A percentile compares a stretch with the other conserved stretches of the same genome.
phyloP scores from a whole-genome alignment of 306 rosid genomes.

The Vicia sativa region DNA sequence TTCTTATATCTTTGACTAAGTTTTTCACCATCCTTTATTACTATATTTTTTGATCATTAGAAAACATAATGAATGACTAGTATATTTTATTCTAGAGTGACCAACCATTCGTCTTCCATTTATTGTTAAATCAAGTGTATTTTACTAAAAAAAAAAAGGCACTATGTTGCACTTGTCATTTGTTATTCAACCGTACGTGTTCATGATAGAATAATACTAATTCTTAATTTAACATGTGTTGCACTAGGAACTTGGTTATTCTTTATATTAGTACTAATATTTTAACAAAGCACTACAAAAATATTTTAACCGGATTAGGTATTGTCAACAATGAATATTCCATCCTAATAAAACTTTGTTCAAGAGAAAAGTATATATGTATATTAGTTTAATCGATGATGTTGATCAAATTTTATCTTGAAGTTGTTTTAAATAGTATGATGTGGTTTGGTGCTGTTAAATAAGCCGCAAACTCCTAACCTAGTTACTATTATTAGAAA shows the following conservation, averaged over 20 bases:
- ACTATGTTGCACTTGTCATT: neutral
- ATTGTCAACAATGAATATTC: neutral
- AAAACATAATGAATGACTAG: too few species aligned
- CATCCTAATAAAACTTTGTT: neutral
- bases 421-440: too few species aligned
- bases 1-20: too few species aligned
- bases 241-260: neutral
- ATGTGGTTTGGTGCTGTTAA: too few species aligned
- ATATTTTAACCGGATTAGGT: neutral
- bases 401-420: too few species aligned
- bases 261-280: neutral
- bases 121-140: neutral
- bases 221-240: neutral
- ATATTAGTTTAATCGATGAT: neutral
- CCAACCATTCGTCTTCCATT: neutral
- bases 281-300: neutral
- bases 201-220: neutral
- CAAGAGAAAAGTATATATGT: neutral
- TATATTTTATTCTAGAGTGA: neutral
- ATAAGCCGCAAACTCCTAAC: too few species aligned
- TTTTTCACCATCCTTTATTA: too few species aligned
- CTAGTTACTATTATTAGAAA: too few species aligned
- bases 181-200: neutral
- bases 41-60: too few species aligned
- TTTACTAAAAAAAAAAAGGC: neutral